Conservation (phyloP, 2,329 filamentous ascomycete genomes). For the Coniella lustricola region DNA sequence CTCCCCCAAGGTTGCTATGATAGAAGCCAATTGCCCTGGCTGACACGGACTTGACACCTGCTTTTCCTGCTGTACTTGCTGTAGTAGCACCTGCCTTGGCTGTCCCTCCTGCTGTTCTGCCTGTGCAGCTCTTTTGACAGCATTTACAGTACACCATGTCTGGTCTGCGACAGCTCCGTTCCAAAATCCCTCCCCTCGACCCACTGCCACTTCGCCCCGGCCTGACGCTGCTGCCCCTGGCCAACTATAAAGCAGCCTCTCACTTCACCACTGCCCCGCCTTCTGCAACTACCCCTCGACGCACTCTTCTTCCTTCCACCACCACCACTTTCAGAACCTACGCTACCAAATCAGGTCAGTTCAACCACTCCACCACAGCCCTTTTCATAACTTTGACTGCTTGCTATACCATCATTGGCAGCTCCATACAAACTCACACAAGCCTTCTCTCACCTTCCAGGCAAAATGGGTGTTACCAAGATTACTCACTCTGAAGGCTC, state of each 20-base stretch:
- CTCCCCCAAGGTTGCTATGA: not conserved
- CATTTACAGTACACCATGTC: not conserved
- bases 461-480: slow-evolving; percentile 69
- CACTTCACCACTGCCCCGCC: not conserved
- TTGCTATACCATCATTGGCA: too few species aligned
- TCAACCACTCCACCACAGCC: too few species aligned
- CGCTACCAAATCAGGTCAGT: slow-evolving; percentile 8
- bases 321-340: not conserved
- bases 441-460: slow-evolving; percentile 9
- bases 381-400: too few species aligned
- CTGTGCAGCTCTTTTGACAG: not conserved
- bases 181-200: slow-evolving; percentile 15
- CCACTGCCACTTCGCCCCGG: slow-evolving; percentile 6
- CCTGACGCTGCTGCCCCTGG: slow-evolving; percentile 1
- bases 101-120: not conserved
- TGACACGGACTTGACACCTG: too few species aligned
- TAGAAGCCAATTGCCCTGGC: too few species aligned
- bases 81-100: too few species aligned
- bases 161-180: slow-evolving; percentile 2
- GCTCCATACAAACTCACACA: slow-evolving; percentile 9
- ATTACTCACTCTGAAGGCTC: slow-evolving; percentile 54
- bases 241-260: slow-evolving; percentile 5
- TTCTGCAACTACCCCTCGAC: not conserved
- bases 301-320: too few species aligned
- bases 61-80: too few species aligned